Base-by-base conservation (phyloP, 768 basidiomycete species). In the Leccinum subgranulosum region DNA sequence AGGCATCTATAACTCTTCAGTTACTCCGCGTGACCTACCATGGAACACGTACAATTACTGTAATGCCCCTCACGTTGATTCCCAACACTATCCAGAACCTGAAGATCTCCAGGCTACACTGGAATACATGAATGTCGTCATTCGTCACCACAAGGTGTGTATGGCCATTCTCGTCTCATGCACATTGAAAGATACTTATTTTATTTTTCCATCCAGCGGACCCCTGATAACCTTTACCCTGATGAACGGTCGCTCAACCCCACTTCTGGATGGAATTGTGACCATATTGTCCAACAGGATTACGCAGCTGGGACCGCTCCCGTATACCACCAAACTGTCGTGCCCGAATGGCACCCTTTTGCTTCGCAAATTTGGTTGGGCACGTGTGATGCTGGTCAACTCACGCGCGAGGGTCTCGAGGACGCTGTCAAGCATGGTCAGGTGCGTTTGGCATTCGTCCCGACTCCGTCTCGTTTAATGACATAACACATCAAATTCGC, bases 41-140 rank as follows among this genome's bases (percentile, higher is more conserved):
- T 81, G 80, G 80, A 75, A 80, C 66, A 81, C 79, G 27, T 80
- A 81, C 69, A 81, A 81, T 53, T 81, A 80, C 55, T 81, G 80
- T 67, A 81, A 81, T 51, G 80, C 80, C 0, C 78, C 80, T 0
- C 80, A 78, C 53, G 73, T 79, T 57, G 77, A 75, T 54, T 63
- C 69, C 6, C 65, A 61, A 34, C 75, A 79, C 57, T 81, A 80
- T 53, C 45, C 54, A 5, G 29, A 54, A 19, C 78, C 76, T 3
- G 50, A 56, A n/a, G 60, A 66, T 17, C 39, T 58, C 1, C 64
- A 51, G n/a, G 73, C 72, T 1, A 66, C 70, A 41, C 60, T 81
- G 10, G 72, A 75, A 39, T 79, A 78, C 60, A 50, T 80, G 48
- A 77, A 78, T 48, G 69, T 73, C 28, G 69, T 79, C 55, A 73